Percentiles rank a stretch among this genome's conserved stretches.
These are phyloP conservation scores for Backusella tuberculispora DNA, from an alignment of 192 early-diverging fungal genomes.

Conservation along the genomic window DNA sequence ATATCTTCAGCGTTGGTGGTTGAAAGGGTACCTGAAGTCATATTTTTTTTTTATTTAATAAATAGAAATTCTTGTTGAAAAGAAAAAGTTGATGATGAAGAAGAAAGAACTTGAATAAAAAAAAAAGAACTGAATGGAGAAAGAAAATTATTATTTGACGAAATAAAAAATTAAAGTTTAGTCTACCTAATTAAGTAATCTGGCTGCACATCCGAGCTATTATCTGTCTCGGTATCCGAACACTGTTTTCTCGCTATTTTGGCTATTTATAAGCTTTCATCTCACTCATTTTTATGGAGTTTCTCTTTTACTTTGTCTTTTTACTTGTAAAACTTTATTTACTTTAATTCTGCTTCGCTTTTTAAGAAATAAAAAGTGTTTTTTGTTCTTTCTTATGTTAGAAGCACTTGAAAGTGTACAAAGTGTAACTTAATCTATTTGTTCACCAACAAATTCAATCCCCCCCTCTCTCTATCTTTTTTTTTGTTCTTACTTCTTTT, in stretches of 20 bases:
- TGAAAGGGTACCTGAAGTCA: slow-evolving; percentile 38
- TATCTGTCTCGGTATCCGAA: slow-evolving; percentile 22
- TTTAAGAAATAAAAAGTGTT: not conserved
- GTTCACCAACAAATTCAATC: slow-evolving; percentile 12
- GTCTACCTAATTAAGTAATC: slow-evolving; percentile 1
- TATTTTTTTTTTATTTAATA: not conserved
- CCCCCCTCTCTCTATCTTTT: not conserved
- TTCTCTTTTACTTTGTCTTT: not conserved
- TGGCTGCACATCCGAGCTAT: slow-evolving; percentile 20
- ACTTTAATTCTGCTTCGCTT: too few relatives aligned
- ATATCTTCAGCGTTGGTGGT: slow-evolving; percentile 52
- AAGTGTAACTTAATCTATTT: not conserved
- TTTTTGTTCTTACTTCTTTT: too few relatives aligned
- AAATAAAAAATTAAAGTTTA: slow-evolving; percentile 5
- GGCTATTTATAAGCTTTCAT: not conserved
- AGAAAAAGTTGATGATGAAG: slow-evolving; percentile 7
- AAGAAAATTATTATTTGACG: not conserved
- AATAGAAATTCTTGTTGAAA: slow-evolving; percentile 21
- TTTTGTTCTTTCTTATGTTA: not conserved
- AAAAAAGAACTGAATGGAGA: not conserved
- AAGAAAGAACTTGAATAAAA: not conserved
- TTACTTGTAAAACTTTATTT: not conserved
- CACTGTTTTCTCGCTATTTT: not conserved
- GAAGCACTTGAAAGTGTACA: not conserved
- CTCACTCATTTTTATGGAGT: not conserved